These are phyloP conservation scores for Tetramitus jugosus DNA, from an alignment of 208 protist species.

Conservation along the genomic window DNA sequence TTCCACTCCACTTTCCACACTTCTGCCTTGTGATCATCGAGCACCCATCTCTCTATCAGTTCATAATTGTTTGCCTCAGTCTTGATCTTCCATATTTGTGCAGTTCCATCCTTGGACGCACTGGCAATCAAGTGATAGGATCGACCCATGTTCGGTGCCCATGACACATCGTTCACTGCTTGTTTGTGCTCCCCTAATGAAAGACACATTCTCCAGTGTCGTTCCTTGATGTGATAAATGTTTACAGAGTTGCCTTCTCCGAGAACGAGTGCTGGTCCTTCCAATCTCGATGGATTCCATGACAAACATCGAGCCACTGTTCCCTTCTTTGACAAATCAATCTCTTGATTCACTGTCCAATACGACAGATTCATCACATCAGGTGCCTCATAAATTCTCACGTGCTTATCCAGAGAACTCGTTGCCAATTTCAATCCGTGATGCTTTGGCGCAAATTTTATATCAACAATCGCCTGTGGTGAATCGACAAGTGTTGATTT, in stretches of 20 bases:
- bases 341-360: slow-evolving; percentile 37
- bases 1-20: slow-evolving; percentile 71
- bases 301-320: slow-evolving; percentile 41
- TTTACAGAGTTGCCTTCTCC: background rate
- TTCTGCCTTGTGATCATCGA: slow-evolving; percentile 41
- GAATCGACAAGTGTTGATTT: slow-evolving; percentile 49
- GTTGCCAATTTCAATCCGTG: slow-evolving; percentile 49
- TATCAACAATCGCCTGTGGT: slow-evolving; percentile 48
- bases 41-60: slow-evolving; percentile 11
- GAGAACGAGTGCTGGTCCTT: slow-evolving; percentile 25
- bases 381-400: slow-evolving; percentile 61
- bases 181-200: background rate
- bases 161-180: slow-evolving; percentile 47
- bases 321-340: slow-evolving; percentile 18
- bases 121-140: slow-evolving; percentile 56
- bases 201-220: background rate
- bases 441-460: slow-evolving; percentile 64
- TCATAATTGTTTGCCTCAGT: background rate
- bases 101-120: slow-evolving; percentile 30
- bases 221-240: background rate
- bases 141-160: slow-evolving; percentile 45
- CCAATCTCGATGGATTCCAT: slow-evolving; percentile 48
- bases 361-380: slow-evolving; percentile 59
- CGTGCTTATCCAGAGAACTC: slow-evolving; percentile 38
- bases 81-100: slow-evolving; percentile 26